Percentiles rank a stretch among this genome's conserved stretches.
These are phyloP conservation scores for Didymellaceae sp. DNA, from an alignment of 2,329 filamentous ascomycete genomes.

Conservation along the genomic window DNA sequence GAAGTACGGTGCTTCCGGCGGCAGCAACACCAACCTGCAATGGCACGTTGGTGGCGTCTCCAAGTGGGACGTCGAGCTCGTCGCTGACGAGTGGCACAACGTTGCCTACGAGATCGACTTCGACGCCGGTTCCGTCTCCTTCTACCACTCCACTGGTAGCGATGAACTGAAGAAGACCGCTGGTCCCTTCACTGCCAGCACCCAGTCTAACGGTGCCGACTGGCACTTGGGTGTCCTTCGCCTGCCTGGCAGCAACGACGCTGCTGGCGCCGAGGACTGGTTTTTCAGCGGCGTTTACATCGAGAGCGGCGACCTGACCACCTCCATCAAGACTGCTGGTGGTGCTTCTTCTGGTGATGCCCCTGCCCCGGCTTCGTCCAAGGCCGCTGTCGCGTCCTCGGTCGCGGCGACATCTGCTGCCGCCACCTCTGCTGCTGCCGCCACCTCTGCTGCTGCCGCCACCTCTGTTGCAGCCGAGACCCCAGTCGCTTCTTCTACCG, in stretches of 20 bases:
- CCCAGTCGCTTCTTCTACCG: conserved; percentile 13
- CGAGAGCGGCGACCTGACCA: conserved; percentile 61
- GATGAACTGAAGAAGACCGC: conserved; percentile 64
- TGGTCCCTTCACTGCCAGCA: conserved; percentile 64
- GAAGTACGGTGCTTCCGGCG: conserved; percentile 64
- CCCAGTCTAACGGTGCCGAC: conserved; percentile 71
- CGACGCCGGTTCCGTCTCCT: conserved; percentile 64
- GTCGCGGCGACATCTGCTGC: conserved; percentile 6
- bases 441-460: conserved; percentile 6
- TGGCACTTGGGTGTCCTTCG: conserved; percentile 76
- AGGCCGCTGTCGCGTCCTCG: conserved; percentile 14
- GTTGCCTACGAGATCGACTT: conserved; percentile 78
- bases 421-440: conserved; percentile 9
- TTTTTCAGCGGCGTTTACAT: conserved; percentile 77
- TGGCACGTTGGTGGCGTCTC: conserved; percentile 68
- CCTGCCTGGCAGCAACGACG: conserved; percentile 64
- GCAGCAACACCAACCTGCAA: conserved; percentile 62
- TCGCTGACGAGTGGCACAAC: conserved; percentile 74
- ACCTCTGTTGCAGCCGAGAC: conserved; percentile 6
- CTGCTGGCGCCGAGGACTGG: conserved; percentile 66
- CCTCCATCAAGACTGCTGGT: conserved; percentile 31
- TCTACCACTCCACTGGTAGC: conserved; percentile 72
- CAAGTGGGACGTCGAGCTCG: conserved; percentile 68
- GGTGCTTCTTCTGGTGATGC: conserved; percentile 16
- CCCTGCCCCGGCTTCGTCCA: conserved; percentile 13